A percentile compares a stretch with the other conserved stretches of the same genome.
Conservation (phyloP, 2,329 filamentous ascomycete genomes). For the Aspergillus hortae region DNA sequence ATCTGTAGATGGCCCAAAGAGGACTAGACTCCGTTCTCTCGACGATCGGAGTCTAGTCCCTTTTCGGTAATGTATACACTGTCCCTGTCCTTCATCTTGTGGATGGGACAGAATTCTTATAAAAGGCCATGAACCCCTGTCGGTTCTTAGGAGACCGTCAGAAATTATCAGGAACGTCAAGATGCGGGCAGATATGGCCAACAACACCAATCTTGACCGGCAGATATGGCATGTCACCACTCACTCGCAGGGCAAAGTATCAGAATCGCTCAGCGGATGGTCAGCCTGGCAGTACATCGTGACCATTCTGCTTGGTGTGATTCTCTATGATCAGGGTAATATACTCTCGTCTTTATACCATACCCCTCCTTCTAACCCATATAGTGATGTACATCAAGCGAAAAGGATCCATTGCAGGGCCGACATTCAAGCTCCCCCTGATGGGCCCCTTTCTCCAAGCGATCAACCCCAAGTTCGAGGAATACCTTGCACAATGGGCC, state of each 20-base stretch:
- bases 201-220: slow-evolving; percentile 8
- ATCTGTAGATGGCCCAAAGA: slow-evolving; percentile 6
- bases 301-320: slow-evolving; percentile 61
- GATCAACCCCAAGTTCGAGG: slow-evolving; percentile 77
- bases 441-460: slow-evolving; percentile 86
- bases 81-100: not conserved
- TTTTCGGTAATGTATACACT: slow-evolving; percentile 11
- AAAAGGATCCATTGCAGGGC: slow-evolving; percentile 69
- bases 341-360: not conserved
- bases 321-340: slow-evolving; percentile 79
- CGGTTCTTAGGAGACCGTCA: not conserved
- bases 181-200: slow-evolving; percentile 10
- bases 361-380: slow-evolving; percentile 1
- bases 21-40: slow-evolving; percentile 22
- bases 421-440: slow-evolving; percentile 68
- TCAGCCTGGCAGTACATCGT: slow-evolving; percentile 35
- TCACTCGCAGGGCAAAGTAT: not conserved
- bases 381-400: slow-evolving; percentile 65
- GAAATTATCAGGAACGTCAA: not conserved
- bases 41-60: slow-evolving; percentile 23
- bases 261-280: slow-evolving; percentile 26
- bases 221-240: slow-evolving; percentile 7
- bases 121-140: not conserved
- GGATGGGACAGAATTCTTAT: not conserved
- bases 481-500: slow-evolving; percentile 80